Conservation (phyloP, 2,329 filamentous ascomycete genomes). For the Nigrospora sphaerica region DNA sequence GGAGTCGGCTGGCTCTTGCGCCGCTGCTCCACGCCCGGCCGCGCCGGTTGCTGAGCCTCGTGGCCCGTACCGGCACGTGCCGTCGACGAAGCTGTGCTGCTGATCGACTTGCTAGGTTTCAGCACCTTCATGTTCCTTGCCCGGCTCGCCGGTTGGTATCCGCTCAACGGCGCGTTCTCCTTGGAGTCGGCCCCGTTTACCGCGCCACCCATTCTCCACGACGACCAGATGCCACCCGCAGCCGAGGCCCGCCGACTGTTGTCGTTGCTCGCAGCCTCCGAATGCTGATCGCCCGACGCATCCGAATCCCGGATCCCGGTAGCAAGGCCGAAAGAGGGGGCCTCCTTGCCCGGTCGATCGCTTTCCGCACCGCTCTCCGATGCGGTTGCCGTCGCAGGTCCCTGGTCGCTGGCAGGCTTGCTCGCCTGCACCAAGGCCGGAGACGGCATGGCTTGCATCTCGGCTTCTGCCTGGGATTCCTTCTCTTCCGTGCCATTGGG, state of each 20-base stretch:
- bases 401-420: slow-evolving; percentile 20
- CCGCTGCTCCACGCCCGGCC: slow-evolving; percentile 40
- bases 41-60: slow-evolving; percentile 40
- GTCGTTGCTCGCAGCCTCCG: slow-evolving; percentile 10
- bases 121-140: slow-evolving; percentile 82
- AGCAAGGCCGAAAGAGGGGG: slow-evolving; percentile 11
- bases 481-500: slow-evolving; percentile 16
- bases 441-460: slow-evolving; percentile 27
- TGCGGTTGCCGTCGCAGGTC: slow-evolving; percentile 26
- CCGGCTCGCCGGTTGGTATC: slow-evolving; percentile 62
- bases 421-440: slow-evolving; percentile 24
- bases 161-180: slow-evolving; percentile 49
- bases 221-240: slow-evolving; percentile 58
- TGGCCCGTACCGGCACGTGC: slow-evolving; percentile 43
- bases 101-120: slow-evolving; percentile 62
- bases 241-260: slow-evolving; percentile 22
- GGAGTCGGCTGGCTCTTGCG: slow-evolving; percentile 42
- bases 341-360: slow-evolving; percentile 27
- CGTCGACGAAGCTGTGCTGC: slow-evolving; percentile 33
- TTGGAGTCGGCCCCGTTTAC: slow-evolving; percentile 44
- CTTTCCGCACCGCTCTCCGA: slow-evolving; percentile 38
- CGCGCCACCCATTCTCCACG: slow-evolving; percentile 57
- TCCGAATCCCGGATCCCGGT: slow-evolving; percentile 18
- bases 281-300: slow-evolving; percentile 12
- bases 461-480: slow-evolving; percentile 18